phyloP scores from a whole-genome alignment of 148 eudicot genomes.

The Gaultheria prostrata region DNA sequence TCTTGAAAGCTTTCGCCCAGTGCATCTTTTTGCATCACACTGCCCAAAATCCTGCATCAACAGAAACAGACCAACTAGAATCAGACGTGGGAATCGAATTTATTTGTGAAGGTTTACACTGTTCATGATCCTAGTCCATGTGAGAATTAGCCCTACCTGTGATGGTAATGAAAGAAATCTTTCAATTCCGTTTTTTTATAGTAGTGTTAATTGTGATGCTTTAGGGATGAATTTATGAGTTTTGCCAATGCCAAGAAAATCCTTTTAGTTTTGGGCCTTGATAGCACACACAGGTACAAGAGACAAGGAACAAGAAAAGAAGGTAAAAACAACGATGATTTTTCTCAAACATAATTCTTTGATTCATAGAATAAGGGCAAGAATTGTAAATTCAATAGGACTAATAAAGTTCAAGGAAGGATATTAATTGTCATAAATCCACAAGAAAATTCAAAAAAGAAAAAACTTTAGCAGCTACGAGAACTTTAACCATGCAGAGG shows the following conservation, averaged over 20 bases:
- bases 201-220: not conserved
- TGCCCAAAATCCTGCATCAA: constrained; percentile 80
- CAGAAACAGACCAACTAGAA: constrained; percentile 4
- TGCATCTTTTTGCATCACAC: constrained; percentile 92
- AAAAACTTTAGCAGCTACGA: not conserved
- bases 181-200: not conserved
- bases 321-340: not conserved
- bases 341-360: not conserved
- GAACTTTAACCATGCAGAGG: not conserved
- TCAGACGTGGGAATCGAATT: not conserved
- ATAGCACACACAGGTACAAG: not conserved
- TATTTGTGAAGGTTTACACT: not conserved
- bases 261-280: not conserved
- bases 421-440: not conserved
- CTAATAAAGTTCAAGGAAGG: not conserved
- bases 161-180: not conserved
- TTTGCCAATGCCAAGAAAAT: not conserved
- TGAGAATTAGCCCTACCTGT: not conserved
- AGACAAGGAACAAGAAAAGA: not conserved
- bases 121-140: not conserved
- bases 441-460: not conserved
- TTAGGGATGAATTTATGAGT: not conserved
- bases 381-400: not conserved
- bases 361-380: not conserved
- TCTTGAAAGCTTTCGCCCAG: constrained; percentile 88